A percentile compares a stretch with the other conserved stretches of the same genome.
Evolutionary conservation across 148 eudicot species (phyloP).

Genomic region (Pharnaceum exiguum): DNA sequence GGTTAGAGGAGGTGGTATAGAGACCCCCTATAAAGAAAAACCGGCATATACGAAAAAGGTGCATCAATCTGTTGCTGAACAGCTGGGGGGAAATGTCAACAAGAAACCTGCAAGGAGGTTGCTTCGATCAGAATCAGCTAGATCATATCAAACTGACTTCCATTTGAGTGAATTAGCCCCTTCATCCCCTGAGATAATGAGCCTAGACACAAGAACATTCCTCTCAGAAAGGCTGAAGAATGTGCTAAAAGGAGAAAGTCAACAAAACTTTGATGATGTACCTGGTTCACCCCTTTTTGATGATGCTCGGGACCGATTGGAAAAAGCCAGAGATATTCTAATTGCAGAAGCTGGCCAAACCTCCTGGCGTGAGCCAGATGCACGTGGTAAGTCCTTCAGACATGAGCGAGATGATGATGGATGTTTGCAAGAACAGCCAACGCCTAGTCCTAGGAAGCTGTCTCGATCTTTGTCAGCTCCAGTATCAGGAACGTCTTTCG

Average conservation of each 20-base stretch:
- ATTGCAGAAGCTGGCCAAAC: conserved; percentile 28
- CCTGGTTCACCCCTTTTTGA: conserved; percentile 28
- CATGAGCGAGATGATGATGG: conserved; percentile 27
- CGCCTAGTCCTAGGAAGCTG: conserved; percentile 76
- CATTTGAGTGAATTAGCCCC: conserved; percentile 38
- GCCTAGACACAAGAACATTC: conserved; percentile 45
- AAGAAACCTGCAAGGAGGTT: conserved; percentile 47
- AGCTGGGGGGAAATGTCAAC: conserved; percentile 43
- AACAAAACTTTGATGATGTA: conserved; percentile 23
- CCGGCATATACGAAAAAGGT: conserved; percentile 52
- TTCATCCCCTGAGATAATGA: conserved; percentile 55
- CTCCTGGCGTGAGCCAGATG: conserved; percentile 32
- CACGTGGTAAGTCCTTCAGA: conserved; percentile 51
- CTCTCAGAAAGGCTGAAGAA: conserved; percentile 63
- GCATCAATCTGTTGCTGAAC: conserved; percentile 50
- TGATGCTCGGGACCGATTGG: conserved; percentile 34
- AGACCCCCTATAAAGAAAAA: conserved; percentile 72
- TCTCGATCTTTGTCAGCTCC: conserved; percentile 93
- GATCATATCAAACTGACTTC: conserved; percentile 62
- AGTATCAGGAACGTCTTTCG: conserved; percentile 76
- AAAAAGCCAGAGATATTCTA: conserved; percentile 36
- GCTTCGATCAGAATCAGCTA: conserved; percentile 72
- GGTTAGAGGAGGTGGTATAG: conserved; percentile 87
- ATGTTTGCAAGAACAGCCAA: conserved; percentile 34
- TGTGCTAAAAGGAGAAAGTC: conserved; percentile 48